Base-by-base conservation (phyloP, 2,329 filamentous ascomycete species). In the Cladosporium austrohemisphaericum region DNA sequence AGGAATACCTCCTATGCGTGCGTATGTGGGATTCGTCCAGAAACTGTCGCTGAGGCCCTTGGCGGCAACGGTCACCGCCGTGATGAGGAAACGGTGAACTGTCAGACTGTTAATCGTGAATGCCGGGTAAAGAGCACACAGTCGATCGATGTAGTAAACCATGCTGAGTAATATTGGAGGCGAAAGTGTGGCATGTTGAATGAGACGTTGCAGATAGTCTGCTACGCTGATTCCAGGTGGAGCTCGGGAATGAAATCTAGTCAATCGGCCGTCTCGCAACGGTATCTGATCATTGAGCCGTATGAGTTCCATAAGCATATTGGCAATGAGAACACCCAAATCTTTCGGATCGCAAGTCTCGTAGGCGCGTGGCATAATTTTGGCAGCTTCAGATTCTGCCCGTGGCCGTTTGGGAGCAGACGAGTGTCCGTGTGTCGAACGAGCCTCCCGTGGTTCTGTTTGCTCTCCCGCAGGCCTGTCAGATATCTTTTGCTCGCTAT, bases 1-100 rank as follows among this genome's bases (percentile, higher is more conserved):
- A 57, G 88, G 90, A 41, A 98, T 90, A 55, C 93, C 93, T 4
- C 93, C 93, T 1, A 98, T 91, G 49, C 89, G 80, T 29, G 93
- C 91, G 66, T 98, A 98, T 1, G 92, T 95, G 22, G 88, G 88
- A 69, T 98, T 98, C 55, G 95, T 97, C 90, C 93, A 96, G 67
- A 98, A 98, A 23, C 87, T 90, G 68, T 98, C 93, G 25, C 90
- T 96, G 10, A 98, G 78, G 1, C 93, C 93, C 69, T 98, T 98
- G 50, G 91, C 89, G 5, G 92, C 93, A 4, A 98, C 93, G 0
- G 93, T 96, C 8, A 91, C 92, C 16, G 91, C 90, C 1, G 92
- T 93, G 58, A 98, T 98, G 8, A 98, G 79, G 64, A 97, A 98
- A 7, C 93, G 90, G 71, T 98, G 93, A 3, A 98, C 92, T 0